A percentile compares a stretch with the other conserved stretches of the same genome.
Conservation (phyloP, 2,329 filamentous ascomycete species). For the Calonectria hawksworthii region DNA sequence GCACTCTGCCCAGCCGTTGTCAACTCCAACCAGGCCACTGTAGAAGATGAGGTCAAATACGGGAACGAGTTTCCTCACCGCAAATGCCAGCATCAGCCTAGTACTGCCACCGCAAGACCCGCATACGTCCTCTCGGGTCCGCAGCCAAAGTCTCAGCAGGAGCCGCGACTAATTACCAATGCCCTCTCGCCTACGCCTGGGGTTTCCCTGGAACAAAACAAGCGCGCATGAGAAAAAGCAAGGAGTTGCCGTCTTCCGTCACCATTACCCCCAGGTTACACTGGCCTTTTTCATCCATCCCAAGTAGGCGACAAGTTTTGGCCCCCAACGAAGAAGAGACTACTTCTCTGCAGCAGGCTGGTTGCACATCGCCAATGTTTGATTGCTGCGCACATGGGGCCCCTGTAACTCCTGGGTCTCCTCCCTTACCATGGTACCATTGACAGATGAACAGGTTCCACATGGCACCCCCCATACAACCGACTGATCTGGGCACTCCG, state of each 20-base stretch:
- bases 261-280: neutral
- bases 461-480: constrained; percentile 19
- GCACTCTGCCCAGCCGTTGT: no score
- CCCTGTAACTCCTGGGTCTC: constrained; percentile 18
- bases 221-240: neutral
- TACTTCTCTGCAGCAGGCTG: neutral
- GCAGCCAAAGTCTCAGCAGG: neutral
- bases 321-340: neutral
- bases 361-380: constrained; percentile 10
- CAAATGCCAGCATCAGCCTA: constrained; percentile 21
- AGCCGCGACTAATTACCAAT: constrained; percentile 9
- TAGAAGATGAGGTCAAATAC: neutral
- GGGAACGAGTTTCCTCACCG: neutral
- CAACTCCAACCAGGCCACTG: neutral
- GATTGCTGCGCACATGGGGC: constrained; percentile 20
- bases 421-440: constrained; percentile 32
- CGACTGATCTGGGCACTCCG: constrained; percentile 21
- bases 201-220: neutral
- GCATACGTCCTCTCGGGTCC: constrained; percentile 3
- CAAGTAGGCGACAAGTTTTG: neutral
- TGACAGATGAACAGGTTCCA: constrained; percentile 31
- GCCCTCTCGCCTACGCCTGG: neutral
- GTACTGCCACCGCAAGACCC: constrained; percentile 1
- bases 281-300: neutral
- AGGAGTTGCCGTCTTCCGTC: neutral